A percentile compares a stretch with the other conserved stretches of the same genome.
Conservation (phyloP, 441 rosid species). For the Macaranga tanarius region DNA sequence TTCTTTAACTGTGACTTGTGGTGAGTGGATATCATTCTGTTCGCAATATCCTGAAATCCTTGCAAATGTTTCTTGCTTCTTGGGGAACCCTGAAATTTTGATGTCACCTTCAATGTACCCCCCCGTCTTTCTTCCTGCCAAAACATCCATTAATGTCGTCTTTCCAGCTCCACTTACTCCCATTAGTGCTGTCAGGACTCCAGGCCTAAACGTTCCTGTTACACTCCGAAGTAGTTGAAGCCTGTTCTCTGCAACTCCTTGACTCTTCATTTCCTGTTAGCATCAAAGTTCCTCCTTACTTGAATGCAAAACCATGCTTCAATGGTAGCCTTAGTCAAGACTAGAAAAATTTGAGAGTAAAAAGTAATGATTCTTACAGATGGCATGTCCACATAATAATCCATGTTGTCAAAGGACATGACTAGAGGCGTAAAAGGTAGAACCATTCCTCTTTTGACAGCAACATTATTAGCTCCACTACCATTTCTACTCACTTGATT, state of each 20-base stretch:
- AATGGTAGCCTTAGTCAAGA: neutral
- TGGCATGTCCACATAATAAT: constrained; percentile 92
- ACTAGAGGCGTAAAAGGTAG: constrained; percentile 87
- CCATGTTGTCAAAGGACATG: constrained; percentile 75
- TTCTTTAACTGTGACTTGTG: constrained; percentile 83
- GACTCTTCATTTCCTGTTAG: constrained; percentile 83
- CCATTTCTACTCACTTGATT: constrained; percentile 31
- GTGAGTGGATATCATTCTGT: constrained; percentile 87
- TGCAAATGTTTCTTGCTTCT: constrained; percentile 95
- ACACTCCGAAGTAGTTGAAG: constrained; percentile 69
- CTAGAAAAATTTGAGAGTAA: neutral
- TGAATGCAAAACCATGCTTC: neutral
- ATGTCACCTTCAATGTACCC: constrained; percentile 87
- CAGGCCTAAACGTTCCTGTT: constrained; percentile 88
- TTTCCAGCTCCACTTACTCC: constrained; percentile 99
- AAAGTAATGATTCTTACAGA: constrained; percentile 42
- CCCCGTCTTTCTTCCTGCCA: constrained; percentile 88
- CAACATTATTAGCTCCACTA: constrained; percentile 36
- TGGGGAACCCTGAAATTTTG: constrained; percentile 74
- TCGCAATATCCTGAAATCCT: constrained; percentile 96
- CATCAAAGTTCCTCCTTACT: neutral
- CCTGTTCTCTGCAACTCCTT: constrained; percentile 64
- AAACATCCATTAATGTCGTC: constrained; percentile 95
- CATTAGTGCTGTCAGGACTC: constrained; percentile 88
- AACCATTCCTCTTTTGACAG: constrained; percentile 79